Evolutionary conservation across 139 green algal genomes (phyloP).

Genomic region (Haematococcus sp.): DNA sequence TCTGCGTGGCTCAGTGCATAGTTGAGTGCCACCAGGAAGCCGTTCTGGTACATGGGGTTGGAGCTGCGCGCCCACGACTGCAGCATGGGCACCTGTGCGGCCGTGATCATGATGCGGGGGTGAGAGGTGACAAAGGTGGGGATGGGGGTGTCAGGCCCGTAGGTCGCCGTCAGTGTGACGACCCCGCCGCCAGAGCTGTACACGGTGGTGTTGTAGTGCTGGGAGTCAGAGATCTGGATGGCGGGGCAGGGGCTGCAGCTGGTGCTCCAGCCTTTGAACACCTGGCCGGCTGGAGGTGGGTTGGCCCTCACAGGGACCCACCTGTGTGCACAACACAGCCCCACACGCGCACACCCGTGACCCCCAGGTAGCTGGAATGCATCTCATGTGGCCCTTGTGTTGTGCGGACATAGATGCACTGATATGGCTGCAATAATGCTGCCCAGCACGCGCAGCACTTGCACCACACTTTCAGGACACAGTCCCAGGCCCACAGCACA

Average conservation of each 20-base stretch:
- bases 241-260: conserved; percentile 5
- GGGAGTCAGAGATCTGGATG: background rate
- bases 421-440: too few relatives aligned
- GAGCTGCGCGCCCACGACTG: background rate
- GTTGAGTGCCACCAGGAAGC: background rate
- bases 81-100: background rate
- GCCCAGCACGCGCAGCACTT: too few relatives aligned
- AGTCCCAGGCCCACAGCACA: too few relatives aligned
- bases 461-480: too few relatives aligned
- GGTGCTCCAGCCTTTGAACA: background rate
- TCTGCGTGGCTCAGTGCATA: background rate
- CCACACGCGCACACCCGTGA: too few relatives aligned
- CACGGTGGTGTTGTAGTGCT: conserved; percentile 1
- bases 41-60: too few relatives aligned
- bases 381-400: too few relatives aligned
- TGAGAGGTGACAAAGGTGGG: background rate
- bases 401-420: too few relatives aligned
- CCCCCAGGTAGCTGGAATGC: too few relatives aligned
- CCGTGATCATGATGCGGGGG: background rate
- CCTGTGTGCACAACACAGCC: too few relatives aligned
- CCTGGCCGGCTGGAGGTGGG: background rate
- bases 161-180: background rate
- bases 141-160: background rate
- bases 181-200: background rate
- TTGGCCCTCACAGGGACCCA: too few relatives aligned